Evolutionary conservation across 208 protist species (phyloP).

Genomic region (Trypanosoma lewisi): DNA sequence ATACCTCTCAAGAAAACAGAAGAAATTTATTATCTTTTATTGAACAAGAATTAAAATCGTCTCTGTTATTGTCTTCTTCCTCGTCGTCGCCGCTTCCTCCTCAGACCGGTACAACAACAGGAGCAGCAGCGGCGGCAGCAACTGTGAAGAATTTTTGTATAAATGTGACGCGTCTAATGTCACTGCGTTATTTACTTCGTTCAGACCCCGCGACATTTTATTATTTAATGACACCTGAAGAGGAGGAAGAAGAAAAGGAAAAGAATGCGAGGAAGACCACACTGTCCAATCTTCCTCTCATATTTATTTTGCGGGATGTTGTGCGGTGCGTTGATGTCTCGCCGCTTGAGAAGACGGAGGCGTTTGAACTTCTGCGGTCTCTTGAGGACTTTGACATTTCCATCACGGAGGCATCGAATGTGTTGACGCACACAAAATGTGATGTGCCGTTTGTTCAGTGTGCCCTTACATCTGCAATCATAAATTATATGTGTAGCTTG

Average conservation of each 20-base stretch:
- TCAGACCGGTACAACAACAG: no score
- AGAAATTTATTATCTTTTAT: slow-evolving; percentile 9
- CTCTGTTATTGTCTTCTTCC: background rate
- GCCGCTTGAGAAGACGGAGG: slow-evolving; percentile 22
- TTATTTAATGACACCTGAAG: slow-evolving; percentile 21
- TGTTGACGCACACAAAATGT: slow-evolving; percentile 4
- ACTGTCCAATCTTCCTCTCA: background rate
- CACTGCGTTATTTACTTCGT: slow-evolving; percentile 21
- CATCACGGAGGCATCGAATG: background rate
- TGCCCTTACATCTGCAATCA: slow-evolving; percentile 16
- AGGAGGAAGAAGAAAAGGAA: background rate
- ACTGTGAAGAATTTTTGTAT: background rate
- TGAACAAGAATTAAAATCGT: slow-evolving; percentile 1
- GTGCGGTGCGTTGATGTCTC: slow-evolving; percentile 2
- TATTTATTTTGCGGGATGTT: slow-evolving; percentile 15
- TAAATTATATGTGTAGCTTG: slow-evolving; percentile 15
- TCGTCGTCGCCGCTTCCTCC: no score
- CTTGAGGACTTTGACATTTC: slow-evolving; percentile 14
- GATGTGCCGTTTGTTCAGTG: background rate
- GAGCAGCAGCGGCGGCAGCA: no score
- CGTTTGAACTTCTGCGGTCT: slow-evolving; percentile 10
- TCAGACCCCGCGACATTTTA: slow-evolving; percentile 26
- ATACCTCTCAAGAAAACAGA: slow-evolving; percentile 20
- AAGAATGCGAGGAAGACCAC: no score
- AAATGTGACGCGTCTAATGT: slow-evolving; percentile 19